Conservation (phyloP, 441 rosid genomes). For the Populus hybrid region DNA sequence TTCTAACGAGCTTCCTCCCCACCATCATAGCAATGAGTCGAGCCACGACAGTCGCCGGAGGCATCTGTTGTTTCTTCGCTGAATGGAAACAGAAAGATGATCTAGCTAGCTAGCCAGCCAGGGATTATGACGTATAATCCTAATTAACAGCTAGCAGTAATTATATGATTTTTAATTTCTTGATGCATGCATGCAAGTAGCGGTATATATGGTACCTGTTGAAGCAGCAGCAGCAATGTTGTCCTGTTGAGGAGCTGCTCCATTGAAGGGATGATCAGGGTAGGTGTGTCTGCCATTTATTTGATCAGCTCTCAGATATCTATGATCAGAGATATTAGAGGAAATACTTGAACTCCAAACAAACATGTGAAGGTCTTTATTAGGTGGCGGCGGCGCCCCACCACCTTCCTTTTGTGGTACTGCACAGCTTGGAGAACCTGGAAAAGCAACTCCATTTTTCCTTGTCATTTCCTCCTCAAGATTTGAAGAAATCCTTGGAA, state of each 20-base stretch:
- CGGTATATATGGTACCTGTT: not conserved
- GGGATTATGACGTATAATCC: not conserved
- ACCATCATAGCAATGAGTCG: slow-evolving; percentile 80
- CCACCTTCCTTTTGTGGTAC: not conserved
- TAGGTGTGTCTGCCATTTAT: not conserved
- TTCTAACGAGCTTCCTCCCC: slow-evolving; percentile 83
- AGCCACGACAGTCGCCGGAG: slow-evolving; percentile 78
- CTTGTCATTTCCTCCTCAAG: not conserved
- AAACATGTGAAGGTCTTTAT: slow-evolving; percentile 3
- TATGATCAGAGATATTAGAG: not conserved
- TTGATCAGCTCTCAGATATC: not conserved
- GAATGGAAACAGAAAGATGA: not conserved
- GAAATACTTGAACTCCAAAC: slow-evolving; percentile 1
- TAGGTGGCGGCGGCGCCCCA: not conserved
- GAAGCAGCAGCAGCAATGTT: not conserved
- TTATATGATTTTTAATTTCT: not conserved
- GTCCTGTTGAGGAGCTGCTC: not conserved
- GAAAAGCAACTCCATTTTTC: not conserved
- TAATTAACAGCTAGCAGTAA: not conserved
- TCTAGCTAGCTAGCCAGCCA: not conserved
- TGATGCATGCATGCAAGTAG: not conserved
- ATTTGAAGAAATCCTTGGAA: not conserved
- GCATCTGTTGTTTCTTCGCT: slow-evolving; percentile 48
- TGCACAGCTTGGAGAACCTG: not conserved
- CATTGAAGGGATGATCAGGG: not conserved